phyloP scores from a whole-genome alignment of 148 eudicot genomes.

The Cornus florida region DNA sequence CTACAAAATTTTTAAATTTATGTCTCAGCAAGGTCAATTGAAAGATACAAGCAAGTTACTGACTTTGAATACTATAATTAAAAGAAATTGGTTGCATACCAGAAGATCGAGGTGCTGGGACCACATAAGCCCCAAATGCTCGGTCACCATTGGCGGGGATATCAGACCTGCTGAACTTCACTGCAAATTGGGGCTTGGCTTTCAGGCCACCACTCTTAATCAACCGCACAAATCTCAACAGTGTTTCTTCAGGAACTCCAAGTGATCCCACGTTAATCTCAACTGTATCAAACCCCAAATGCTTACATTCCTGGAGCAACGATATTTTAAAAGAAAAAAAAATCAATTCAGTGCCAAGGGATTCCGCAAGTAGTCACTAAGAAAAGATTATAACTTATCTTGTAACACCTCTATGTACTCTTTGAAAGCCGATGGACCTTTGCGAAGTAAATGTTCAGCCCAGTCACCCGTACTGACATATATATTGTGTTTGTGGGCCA shows the following conservation, averaged over 20 bases:
- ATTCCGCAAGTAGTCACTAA: neutral
- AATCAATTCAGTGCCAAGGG: neutral
- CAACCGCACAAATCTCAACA: conserved; percentile 75
- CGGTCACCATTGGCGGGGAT: conserved; percentile 52
- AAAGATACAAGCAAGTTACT: neutral
- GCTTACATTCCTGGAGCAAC: conserved; percentile 74
- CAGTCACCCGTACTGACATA: conserved; percentile 95
- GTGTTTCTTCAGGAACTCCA: conserved; percentile 80
- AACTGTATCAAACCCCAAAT: conserved; percentile 84
- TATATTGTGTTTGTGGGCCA: conserved; percentile 83
- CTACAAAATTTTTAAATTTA: neutral
- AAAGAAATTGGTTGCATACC: conserved; percentile 40
- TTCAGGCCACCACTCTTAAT: conserved; percentile 78
- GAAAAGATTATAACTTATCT: neutral
- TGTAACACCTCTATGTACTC: conserved; percentile 67
- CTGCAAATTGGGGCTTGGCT: conserved; percentile 83
- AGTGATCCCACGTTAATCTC: conserved; percentile 78
- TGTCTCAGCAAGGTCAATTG: neutral
- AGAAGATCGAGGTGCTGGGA: conserved; percentile 57
- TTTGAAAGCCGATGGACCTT: conserved; percentile 78
- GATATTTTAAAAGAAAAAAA: neutral
- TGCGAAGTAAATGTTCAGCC: conserved; percentile 78
- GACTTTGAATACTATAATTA: neutral
- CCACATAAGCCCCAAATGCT: conserved; percentile 79
- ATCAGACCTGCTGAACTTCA: conserved; percentile 81